Conservation (phyloP, 306 rosid genomes). For the Cucurbita pepo region DNA sequence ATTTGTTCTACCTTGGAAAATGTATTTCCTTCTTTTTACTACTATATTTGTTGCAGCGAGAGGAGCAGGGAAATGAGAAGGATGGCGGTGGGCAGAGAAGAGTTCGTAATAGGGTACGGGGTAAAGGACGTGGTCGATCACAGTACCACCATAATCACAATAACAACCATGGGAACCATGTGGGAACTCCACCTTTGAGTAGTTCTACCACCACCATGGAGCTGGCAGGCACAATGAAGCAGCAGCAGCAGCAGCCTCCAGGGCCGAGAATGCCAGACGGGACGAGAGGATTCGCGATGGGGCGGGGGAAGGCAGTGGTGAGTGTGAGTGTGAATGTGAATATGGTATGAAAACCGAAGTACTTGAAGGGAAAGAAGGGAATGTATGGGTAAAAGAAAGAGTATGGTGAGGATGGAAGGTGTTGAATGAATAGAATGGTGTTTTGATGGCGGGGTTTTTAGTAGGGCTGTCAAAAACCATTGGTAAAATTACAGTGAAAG, state of each 20-base stretch:
- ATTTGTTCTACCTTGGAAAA: background rate
- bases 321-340: conserved; percentile 27
- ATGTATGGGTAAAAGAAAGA: background rate
- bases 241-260: conserved; percentile 84
- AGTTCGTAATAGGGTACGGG: conserved; percentile 48
- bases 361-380: background rate
- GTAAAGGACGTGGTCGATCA: conserved; percentile 71
- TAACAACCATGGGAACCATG: conserved; percentile 35
- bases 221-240: conserved; percentile 35
- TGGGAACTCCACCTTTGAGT: conserved; percentile 41
- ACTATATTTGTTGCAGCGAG: conserved; percentile 39
- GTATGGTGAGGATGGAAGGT: background rate
- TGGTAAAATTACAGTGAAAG: background rate
- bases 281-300: conserved; percentile 87
- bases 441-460: conserved; percentile 10
- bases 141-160: conserved; percentile 36
- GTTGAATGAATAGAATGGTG: background rate
- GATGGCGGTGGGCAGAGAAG: conserved; percentile 66
- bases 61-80: conserved; percentile 62
- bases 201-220: conserved; percentile 25
- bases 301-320: conserved; percentile 56
- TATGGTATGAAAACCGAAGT: conserved; percentile 15
- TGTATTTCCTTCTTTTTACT: background rate
- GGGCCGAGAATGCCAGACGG: conserved; percentile 99
- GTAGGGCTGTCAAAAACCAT: conserved; percentile 5